A percentile compares a stretch with the other conserved stretches of the same genome.
Evolutionary conservation across 352 stramenopile species (phyloP).

Genomic region (Lagenidium giganteum): DNA sequence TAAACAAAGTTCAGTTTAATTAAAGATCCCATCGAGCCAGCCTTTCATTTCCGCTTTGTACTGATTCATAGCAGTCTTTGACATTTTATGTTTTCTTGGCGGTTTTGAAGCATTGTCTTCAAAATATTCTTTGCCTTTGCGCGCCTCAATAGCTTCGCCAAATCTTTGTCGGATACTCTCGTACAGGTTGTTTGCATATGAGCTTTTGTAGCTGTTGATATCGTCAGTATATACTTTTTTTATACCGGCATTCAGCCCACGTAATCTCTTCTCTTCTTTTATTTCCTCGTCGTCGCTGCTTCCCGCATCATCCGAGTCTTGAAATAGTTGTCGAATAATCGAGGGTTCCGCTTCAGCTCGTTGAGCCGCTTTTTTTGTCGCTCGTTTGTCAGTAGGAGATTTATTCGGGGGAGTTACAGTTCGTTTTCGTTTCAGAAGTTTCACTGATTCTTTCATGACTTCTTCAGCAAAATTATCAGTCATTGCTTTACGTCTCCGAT

Average conservation of each 20-base stretch:
- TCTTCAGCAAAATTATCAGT: not conserved
- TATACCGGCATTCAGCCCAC: slow-evolving; percentile 12
- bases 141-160: not conserved
- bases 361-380: slow-evolving; percentile 10
- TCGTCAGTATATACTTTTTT: slow-evolving; percentile 18
- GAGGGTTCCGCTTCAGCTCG: slow-evolving; percentile 9
- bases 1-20: slow-evolving; percentile 11
- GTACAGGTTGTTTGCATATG: slow-evolving; percentile 12
- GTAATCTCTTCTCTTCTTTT: slow-evolving; percentile 17
- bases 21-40: slow-evolving; percentile 18
- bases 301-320: slow-evolving; percentile 12
- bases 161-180: slow-evolving; percentile 6
- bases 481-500: not conserved
- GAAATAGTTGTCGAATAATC: slow-evolving; percentile 13
- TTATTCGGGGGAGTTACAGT: slow-evolving; percentile 15
- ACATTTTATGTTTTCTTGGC: slow-evolving; percentile 8
- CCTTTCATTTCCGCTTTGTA: slow-evolving; percentile 17
- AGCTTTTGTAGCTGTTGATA: slow-evolving; percentile 13
- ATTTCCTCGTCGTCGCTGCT: slow-evolving; percentile 12
- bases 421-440: slow-evolving; percentile 10
- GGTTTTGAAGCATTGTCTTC: slow-evolving; percentile 9
- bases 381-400: slow-evolving; percentile 17
- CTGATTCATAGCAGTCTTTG: slow-evolving; percentile 5
- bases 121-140: slow-evolving; percentile 8
- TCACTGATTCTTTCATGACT: not conserved